Evolutionary conservation across 306 rosid species (phyloP), one percentile per base, ranked within the genome.

Genomic region (Begonia peltatifolia): DNA sequence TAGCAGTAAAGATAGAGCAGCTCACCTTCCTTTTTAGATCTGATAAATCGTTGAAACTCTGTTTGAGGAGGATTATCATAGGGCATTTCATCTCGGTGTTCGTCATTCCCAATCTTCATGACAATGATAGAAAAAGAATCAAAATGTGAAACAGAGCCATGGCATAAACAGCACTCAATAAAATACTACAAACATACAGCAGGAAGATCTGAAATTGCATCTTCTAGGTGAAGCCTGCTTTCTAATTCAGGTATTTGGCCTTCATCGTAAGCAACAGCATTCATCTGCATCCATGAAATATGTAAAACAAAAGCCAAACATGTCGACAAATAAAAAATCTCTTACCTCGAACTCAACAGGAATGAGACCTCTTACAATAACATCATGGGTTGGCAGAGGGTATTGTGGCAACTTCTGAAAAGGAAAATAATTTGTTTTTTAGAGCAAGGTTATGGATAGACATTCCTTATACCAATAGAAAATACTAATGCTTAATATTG

Each of bases 171-270:
- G 30, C n/a, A 60, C 0, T 11, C 18, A 50, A 53, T 1, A 6
- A 10, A 9, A 61, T 2, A 7, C 47, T 12, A 2, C 13, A 20
- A 58, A 43, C 41, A 44, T 79, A 84, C 97, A 47, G 30, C 11
- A 11, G 97, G 97, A 14, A 88, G 84, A 61, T 88, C 97, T 12
- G 88, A 75, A 30, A 88, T 75, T 20, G 97, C 93, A 72, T 88
- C 93, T 7, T 71, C 48, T 22, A 88, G 57, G 6, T 64, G 47
- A 55, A 88, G 93, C 35, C 71, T 83, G n/a, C 10, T 63, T 47
- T 71, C 73, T 52, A 84, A 44, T 23, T 56, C 23, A n/a, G 46
- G 22, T 1, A 15, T 4, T 0, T 69, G 77, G 1, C 84, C 83
- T 53, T 76, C 79, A 5, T 73, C 61, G 41, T 73, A 74, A 3